Percentiles rank a stretch among this genome's conserved stretches.
phyloP scores from a whole-genome alignment of 2,329 filamentous ascomycete genomes.

The Fusarium beomiforme region DNA sequence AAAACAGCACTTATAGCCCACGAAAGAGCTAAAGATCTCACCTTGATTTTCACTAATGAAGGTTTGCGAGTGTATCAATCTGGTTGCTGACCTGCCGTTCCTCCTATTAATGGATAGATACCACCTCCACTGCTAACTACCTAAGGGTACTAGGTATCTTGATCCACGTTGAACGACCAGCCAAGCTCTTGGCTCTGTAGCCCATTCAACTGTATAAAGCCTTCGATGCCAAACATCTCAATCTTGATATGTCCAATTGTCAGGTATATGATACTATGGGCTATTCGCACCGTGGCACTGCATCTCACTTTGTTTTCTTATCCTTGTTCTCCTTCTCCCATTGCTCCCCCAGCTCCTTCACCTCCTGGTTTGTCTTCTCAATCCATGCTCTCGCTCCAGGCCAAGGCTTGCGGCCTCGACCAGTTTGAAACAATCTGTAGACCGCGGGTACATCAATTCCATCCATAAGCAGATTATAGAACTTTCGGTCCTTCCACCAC shows the following conservation, averaged over 20 bases:
- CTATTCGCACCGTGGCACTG: neutral
- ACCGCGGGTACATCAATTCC: slow-evolving; percentile 51
- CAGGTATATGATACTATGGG: neutral
- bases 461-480: slow-evolving; percentile 54
- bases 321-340: slow-evolving; percentile 37
- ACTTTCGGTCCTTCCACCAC: slow-evolving; percentile 53
- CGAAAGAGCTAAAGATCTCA: too few relatives aligned
- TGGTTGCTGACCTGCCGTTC: too few relatives aligned
- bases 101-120: neutral
- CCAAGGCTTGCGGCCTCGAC: slow-evolving; percentile 52
- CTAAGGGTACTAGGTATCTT: too few relatives aligned
- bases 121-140: too few relatives aligned
- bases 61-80: neutral
- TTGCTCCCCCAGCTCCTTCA: slow-evolving; percentile 28
- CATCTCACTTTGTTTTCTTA: slow-evolving; percentile 33
- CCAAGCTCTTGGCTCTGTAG: neutral
- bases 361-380: slow-evolving; percentile 40
- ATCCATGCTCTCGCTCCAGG: slow-evolving; percentile 49
- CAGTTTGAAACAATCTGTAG: slow-evolving; percentile 55
- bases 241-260: neutral
- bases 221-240: neutral
- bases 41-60: neutral
- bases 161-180: too few relatives aligned
- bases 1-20: too few relatives aligned
- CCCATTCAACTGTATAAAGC: neutral